Evolutionary conservation across 192 early-diverging fungal genomes (phyloP).

Genomic region (Coemansia sp.): DNA sequence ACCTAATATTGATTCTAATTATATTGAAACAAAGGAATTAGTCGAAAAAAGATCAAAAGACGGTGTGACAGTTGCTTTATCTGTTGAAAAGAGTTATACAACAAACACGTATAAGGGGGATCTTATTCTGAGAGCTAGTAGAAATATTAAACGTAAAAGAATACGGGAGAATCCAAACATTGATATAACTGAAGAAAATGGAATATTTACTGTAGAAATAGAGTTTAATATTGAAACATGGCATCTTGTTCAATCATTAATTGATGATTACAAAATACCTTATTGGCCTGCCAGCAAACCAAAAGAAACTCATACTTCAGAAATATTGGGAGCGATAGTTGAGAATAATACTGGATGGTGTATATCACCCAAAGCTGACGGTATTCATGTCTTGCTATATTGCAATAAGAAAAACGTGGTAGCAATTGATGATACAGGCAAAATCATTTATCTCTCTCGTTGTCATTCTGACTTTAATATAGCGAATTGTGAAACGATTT

Average conservation of each 20-base stretch:
- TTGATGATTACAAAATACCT: conserved; percentile 9
- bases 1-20: neutral
- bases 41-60: too few relatives aligned
- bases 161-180: neutral
- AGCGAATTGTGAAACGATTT: too few relatives aligned
- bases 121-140: neutral
- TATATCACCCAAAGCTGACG: conserved; percentile 3
- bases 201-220: conserved; percentile 12
- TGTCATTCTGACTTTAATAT: too few relatives aligned
- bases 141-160: conserved; percentile 4
- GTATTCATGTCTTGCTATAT: too few relatives aligned
- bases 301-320: conserved; percentile 13
- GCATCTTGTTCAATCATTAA: neutral
- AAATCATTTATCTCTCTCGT: too few relatives aligned
- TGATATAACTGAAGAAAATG: conserved; percentile 15
- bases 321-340: conserved; percentile 8
- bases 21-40: too few relatives aligned
- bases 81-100: too few relatives aligned
- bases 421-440: too few relatives aligned
- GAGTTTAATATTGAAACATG: conserved; percentile 1
- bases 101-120: too few relatives aligned
- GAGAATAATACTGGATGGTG: neutral
- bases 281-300: conserved; percentile 11
- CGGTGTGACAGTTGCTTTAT: too few relatives aligned
- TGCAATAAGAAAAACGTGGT: too few relatives aligned